A percentile compares a stretch with the other conserved stretches of the same genome.
These are phyloP conservation scores for Neofusicoccum umdonicola DNA, from an alignment of 2,329 filamentous ascomycete genomes.

Conservation along the genomic window DNA sequence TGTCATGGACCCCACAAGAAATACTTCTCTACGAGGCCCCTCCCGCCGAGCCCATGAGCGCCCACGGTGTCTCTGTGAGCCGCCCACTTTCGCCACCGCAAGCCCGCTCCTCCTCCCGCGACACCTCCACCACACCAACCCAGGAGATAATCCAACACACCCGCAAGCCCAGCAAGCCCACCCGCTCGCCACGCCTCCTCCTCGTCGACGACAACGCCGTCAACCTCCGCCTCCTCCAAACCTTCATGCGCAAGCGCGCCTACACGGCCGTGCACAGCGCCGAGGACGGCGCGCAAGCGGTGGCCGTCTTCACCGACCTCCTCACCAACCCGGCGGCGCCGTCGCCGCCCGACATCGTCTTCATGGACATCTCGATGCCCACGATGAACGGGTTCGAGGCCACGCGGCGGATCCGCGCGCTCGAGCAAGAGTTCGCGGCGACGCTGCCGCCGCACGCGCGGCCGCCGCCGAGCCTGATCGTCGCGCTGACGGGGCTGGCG, in stretches of 20 bases:
- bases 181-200: constrained; percentile 15
- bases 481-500: constrained; percentile 46
- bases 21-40: background rate
- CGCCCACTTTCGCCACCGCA: background rate
- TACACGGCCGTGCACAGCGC: constrained; percentile 28
- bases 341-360: constrained; percentile 34
- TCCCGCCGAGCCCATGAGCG: constrained; percentile 5
- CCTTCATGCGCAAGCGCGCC: constrained; percentile 19
- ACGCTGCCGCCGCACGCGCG: background rate
- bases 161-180: background rate
- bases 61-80: background rate
- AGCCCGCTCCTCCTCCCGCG: background rate
- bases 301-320: constrained; percentile 34
- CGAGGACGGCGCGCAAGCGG: constrained; percentile 43
- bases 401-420: constrained; percentile 42
- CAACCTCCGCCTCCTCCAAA: constrained; percentile 58
- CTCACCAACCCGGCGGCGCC: background rate
- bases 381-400: constrained; percentile 47
- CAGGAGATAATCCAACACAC: background rate
- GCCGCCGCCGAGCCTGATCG: constrained; percentile 34
- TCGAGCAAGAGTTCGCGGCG: constrained; percentile 20
- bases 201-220: constrained; percentile 20
- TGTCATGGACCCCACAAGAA: constrained; percentile 13
- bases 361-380: constrained; percentile 52
- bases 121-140: background rate